phyloP scores from a whole-genome alignment of 2,329 filamentous ascomycete genomes.

The Acrodontium crateriforme region DNA sequence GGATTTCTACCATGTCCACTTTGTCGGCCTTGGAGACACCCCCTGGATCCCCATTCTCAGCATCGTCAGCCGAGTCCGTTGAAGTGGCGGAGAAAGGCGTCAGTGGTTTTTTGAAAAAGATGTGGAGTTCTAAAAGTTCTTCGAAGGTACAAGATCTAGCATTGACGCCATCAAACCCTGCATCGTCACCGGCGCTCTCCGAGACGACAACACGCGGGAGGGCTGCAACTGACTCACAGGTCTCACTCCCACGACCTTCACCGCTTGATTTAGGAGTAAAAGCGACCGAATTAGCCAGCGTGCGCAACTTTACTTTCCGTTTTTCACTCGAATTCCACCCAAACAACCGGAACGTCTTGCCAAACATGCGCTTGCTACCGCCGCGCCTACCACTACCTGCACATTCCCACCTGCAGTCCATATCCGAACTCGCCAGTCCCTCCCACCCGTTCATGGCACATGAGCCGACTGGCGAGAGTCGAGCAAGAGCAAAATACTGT shows the following conservation, averaged over 20 bases:
- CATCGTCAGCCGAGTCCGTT: constrained; percentile 12
- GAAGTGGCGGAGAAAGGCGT: constrained; percentile 15
- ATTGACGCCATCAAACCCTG: not conserved
- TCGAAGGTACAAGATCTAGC: constrained; percentile 7
- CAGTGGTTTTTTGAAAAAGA: constrained; percentile 21
- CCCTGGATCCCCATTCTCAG: constrained; percentile 15
- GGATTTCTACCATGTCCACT: constrained; percentile 18
- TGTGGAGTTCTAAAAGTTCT: constrained; percentile 18
- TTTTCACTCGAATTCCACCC: constrained; percentile 59
- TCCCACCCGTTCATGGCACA: constrained; percentile 10
- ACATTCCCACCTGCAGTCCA: constrained; percentile 45
- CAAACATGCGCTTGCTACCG: constrained; percentile 49
- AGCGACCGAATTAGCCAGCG: not conserved
- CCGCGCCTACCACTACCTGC: constrained; percentile 59
- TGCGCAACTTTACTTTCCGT: constrained; percentile 52
- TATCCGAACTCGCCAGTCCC: constrained; percentile 5
- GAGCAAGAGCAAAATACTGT: constrained; percentile 41
- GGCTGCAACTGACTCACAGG: not conserved
- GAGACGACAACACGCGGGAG: no score
- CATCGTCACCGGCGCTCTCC: no score
- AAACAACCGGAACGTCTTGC: constrained; percentile 40
- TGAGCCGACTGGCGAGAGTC: constrained; percentile 25
- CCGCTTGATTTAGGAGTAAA: not conserved
- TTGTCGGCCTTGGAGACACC: constrained; percentile 18
- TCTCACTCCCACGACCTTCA: not conserved